These are phyloP conservation scores for Imleria badia DNA, from an alignment of 768 basidiomycete genomes.

Conservation along the genomic window DNA sequence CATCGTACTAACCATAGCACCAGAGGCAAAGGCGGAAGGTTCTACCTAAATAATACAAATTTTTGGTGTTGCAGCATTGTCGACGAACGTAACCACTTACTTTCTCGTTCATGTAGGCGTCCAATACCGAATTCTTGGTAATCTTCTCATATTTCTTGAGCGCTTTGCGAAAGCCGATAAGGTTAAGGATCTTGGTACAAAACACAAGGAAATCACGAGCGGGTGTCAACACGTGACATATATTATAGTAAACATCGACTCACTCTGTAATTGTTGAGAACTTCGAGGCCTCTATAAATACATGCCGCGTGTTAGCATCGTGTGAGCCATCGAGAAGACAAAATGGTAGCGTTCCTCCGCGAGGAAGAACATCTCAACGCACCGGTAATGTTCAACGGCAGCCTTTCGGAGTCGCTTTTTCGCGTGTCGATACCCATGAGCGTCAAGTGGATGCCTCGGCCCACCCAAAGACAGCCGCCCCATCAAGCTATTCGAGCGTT, in stretches of 20 bases:
- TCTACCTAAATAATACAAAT: slow-evolving; percentile 50
- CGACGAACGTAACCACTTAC: slow-evolving; percentile 34
- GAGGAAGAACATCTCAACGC: no score
- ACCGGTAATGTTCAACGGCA: slow-evolving; percentile 81
- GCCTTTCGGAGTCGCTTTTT: slow-evolving; percentile 85
- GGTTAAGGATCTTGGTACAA: slow-evolving; percentile 65
- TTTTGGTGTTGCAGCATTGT: background rate
- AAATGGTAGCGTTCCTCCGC: background rate
- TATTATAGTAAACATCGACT: background rate
- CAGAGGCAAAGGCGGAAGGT: slow-evolving; percentile 64
- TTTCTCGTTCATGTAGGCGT: slow-evolving; percentile 80
- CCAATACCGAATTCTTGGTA: slow-evolving; percentile 68
- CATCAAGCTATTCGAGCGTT: background rate
- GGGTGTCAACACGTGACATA: background rate
- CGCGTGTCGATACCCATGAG: slow-evolving; percentile 81
- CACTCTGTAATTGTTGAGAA: slow-evolving; percentile 88
- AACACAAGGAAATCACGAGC: background rate
- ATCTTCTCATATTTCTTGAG: slow-evolving; percentile 85
- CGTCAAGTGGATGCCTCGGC: slow-evolving; percentile 41
- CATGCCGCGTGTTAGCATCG: slow-evolving; percentile 9
- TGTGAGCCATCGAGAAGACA: background rate
- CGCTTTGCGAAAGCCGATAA: slow-evolving; percentile 86
- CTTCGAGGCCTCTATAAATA: slow-evolving; percentile 63
- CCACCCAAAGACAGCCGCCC: background rate
- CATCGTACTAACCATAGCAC: slow-evolving; percentile 59